Percentiles rank a stretch among this genome's conserved stretches.
Conservation (phyloP, 495 filamentous ascomycete genomes). For the Talaromyces wortmannii region DNA sequence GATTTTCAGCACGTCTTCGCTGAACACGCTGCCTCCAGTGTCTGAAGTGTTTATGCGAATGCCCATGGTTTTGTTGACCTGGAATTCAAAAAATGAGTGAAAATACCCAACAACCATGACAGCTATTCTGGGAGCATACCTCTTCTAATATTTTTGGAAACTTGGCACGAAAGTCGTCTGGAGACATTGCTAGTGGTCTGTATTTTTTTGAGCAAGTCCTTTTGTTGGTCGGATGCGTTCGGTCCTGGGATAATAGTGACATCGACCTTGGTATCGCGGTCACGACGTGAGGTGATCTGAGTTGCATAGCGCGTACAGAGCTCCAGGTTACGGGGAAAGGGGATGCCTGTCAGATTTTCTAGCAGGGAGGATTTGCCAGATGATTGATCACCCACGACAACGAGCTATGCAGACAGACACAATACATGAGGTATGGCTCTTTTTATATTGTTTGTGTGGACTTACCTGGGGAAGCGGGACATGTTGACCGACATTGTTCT, state of each 20-base stretch:
- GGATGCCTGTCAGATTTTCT: constrained; percentile 34
- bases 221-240: constrained; percentile 9
- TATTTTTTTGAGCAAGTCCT: too few species aligned
- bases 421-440: too few species aligned
- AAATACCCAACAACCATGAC: too few species aligned
- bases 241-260: constrained; percentile 19
- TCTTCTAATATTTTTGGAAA: too few species aligned
- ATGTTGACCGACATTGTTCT: constrained; percentile 32
- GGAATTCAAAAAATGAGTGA: background rate
- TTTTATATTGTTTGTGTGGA: too few species aligned
- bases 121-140: too few species aligned
- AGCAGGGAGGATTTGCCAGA: constrained; percentile 40
- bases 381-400: constrained; percentile 37
- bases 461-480: constrained; percentile 21
- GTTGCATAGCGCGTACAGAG: constrained; percentile 41
- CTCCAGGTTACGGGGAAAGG: constrained; percentile 32
- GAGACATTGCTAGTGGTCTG: too few species aligned
- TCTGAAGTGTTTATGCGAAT: background rate
- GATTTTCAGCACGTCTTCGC: constrained; percentile 55
- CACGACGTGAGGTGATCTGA: constrained; percentile 40
- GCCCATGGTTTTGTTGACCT: background rate
- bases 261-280: background rate
- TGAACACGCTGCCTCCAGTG: constrained; percentile 24
- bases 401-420: constrained; percentile 7
- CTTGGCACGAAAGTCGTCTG: too few species aligned